phyloP scores from a whole-genome alignment of 2,329 filamentous ascomycete genomes.

The Daldinia sp. region DNA sequence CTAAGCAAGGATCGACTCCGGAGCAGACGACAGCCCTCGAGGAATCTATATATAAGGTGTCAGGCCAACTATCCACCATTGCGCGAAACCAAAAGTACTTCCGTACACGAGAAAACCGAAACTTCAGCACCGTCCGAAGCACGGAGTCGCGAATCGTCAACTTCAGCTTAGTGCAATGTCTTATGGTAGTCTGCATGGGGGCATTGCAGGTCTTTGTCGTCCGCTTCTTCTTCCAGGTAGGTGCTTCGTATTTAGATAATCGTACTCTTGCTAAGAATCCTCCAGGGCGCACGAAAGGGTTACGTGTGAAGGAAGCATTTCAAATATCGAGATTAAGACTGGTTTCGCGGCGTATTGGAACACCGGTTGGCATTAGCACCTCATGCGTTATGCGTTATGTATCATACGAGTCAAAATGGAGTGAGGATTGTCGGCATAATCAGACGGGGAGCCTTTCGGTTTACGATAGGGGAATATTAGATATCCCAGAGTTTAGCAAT shows the following conservation, averaged over 20 bases:
- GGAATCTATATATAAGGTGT: slow-evolving; percentile 95
- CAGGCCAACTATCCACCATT: slow-evolving; percentile 90
- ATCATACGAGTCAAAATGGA: slow-evolving; percentile 41
- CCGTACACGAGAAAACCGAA: slow-evolving; percentile 96
- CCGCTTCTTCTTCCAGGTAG: slow-evolving; percentile 95
- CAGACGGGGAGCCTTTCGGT: slow-evolving; percentile 3
- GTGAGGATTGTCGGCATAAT: slow-evolving; percentile 15
- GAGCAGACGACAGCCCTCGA: slow-evolving; percentile 91
- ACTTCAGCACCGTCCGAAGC: slow-evolving; percentile 97
- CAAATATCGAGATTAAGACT: slow-evolving; percentile 24
- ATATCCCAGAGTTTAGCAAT: not conserved
- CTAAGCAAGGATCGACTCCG: slow-evolving; percentile 62
- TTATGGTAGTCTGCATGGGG: slow-evolving; percentile 94
- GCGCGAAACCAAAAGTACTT: slow-evolving; percentile 99
- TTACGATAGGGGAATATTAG: slow-evolving; percentile 14
- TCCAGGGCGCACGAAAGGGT: slow-evolving; percentile 70
- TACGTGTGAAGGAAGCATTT: slow-evolving; percentile 63
- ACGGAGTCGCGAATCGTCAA: slow-evolving; percentile 97
- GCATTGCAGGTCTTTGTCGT: slow-evolving; percentile 97
- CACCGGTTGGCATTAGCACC: slow-evolving; percentile 30
- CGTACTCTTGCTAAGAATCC: slow-evolving; percentile 30
- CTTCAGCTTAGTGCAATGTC: slow-evolving; percentile 92
- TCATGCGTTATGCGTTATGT: slow-evolving; percentile 35
- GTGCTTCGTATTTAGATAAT: slow-evolving; percentile 26
- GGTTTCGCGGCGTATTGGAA: slow-evolving; percentile 40